A percentile compares a stretch with the other conserved stretches of the same genome.
Conservation (phyloP, 2,329 filamentous ascomycete species). For the Plenodomus tracheiphilus region DNA sequence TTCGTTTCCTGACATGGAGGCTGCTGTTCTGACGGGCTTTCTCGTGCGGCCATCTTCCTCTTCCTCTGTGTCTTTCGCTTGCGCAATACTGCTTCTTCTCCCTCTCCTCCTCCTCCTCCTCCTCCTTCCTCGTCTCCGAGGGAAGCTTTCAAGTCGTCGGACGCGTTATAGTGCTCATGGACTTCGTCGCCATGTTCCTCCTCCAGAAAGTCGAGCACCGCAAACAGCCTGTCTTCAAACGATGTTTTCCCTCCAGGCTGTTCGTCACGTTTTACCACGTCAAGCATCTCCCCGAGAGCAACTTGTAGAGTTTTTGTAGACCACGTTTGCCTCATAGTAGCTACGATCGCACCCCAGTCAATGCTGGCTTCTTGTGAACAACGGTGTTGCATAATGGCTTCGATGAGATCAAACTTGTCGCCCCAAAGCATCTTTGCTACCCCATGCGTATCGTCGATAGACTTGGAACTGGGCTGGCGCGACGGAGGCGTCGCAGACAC, state of each 20-base stretch:
- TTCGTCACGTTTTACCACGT: slow-evolving; percentile 8
- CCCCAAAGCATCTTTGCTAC: slow-evolving; percentile 44
- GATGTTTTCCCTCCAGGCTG: slow-evolving; percentile 7
- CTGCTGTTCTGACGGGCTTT: not conserved
- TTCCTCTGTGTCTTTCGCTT: slow-evolving; percentile 15
- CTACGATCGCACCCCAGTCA: slow-evolving; percentile 31
- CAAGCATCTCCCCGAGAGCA: slow-evolving; percentile 19
- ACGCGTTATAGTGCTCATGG: slow-evolving; percentile 17
- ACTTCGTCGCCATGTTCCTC: slow-evolving; percentile 11
- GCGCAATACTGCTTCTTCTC: no score
- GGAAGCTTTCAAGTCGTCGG: not conserved
- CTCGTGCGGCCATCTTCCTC: slow-evolving; percentile 2
- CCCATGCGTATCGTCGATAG: slow-evolving; percentile 6
- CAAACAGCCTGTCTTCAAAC: slow-evolving; percentile 15
- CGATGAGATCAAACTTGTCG: slow-evolving; percentile 48
- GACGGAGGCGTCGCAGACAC: not conserved
- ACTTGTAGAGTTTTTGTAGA: slow-evolving; percentile 26
- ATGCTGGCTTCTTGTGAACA: slow-evolving; percentile 41
- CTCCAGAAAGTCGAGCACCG: slow-evolving; percentile 24
- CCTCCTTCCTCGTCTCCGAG: not conserved
- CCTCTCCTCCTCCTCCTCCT: no score
- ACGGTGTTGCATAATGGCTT: slow-evolving; percentile 13
- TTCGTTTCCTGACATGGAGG: not conserved
- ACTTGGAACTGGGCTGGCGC: not conserved
- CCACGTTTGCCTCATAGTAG: slow-evolving; percentile 10